Evolutionary conservation across 2,329 filamentous ascomycete genomes (phyloP), one percentile per base, ranked within the genome.

Genomic region (Tolypocladium pustulatum): DNA sequence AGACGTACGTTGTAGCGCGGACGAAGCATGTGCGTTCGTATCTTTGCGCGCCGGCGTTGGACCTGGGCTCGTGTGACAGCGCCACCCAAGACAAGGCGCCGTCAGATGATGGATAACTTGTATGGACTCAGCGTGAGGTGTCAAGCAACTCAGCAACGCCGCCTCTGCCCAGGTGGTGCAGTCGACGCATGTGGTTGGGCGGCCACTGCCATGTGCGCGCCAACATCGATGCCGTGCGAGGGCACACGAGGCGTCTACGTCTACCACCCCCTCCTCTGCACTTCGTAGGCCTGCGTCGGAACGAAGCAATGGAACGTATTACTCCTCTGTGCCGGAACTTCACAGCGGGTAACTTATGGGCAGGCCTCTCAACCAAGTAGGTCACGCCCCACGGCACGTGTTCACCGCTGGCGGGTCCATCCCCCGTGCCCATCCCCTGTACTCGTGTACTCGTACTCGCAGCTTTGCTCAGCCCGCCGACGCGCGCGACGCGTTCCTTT

Each of bases 401-500:
- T 17, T 34, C 49, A 7, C 2, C 46, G 10, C 25, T 17, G 0
- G 25, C 46, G 46, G 25, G 46, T 13, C 46, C 15, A 46, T 22
- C 2, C 25, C 43, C 8, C 4, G 46, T 20, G 13, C 6, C 25
- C 32, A 13, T 27, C 46, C 22, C 43, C 5, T 34, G 32, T 43
- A n/a, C n/a, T n/a, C n/a, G n/a, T n/a, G n/a, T n/a, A n/a, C n/a
- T n/a, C n/a, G 40, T 46, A 13, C 7, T 25, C n/a, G 41, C 10
- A 25, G 20, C 4, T n/a, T n/a, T n/a, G n/a, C n/a, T n/a, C n/a
- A n/a, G n/a, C n/a, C n/a, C n/a, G n/a, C n/a, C n/a, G 30, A 55
- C 36, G 41, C 55, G 55, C 41, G 55, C 55, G 55, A 56, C 55
- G 55, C 55, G 55, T 56, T 56, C 30, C 40, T 9, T 15, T 17